A percentile compares a stretch with the other conserved stretches of the same genome.
phyloP scores from a whole-genome alignment of 352 stramenopile genomes.

The Pythium coloratum region DNA sequence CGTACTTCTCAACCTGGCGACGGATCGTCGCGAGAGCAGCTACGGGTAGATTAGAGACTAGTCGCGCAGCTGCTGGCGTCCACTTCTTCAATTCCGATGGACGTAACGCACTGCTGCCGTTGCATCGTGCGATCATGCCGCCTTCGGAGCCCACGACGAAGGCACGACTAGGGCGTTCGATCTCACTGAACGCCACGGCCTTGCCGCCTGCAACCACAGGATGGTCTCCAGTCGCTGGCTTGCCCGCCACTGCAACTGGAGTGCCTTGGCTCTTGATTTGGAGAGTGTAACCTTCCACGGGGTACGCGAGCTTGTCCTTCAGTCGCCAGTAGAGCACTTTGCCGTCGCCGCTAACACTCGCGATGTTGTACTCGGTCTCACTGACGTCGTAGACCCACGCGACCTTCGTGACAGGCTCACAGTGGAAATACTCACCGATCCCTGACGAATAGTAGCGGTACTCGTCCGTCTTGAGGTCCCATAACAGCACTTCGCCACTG shows the following conservation, averaged over 20 bases:
- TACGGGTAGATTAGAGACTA: slow-evolving; percentile 58
- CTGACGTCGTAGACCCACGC: slow-evolving; percentile 79
- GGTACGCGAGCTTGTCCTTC: slow-evolving; percentile 84
- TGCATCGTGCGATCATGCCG: slow-evolving; percentile 66
- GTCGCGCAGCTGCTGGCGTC: slow-evolving; percentile 58
- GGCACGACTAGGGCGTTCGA: slow-evolving; percentile 66
- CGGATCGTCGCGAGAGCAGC: slow-evolving; percentile 46
- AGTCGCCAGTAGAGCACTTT: slow-evolving; percentile 87
- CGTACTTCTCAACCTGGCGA: slow-evolving; percentile 68
- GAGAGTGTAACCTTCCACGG: slow-evolving; percentile 86
- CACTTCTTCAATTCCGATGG: slow-evolving; percentile 77
- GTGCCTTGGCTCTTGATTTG: slow-evolving; percentile 33
- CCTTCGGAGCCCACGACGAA: slow-evolving; percentile 80
- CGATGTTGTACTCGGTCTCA: slow-evolving; percentile 75
- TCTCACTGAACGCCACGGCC: slow-evolving; percentile 57
- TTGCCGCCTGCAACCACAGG: slow-evolving; percentile 57
- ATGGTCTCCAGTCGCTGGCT: background rate
- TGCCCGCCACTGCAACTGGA: background rate
- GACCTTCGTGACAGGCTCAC: slow-evolving; percentile 83
- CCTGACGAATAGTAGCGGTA: slow-evolving; percentile 67
- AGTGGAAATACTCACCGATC: slow-evolving; percentile 90
- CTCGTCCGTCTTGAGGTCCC: slow-evolving; percentile 70
- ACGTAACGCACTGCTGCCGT: slow-evolving; percentile 51
- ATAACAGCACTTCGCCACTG: slow-evolving; percentile 86
- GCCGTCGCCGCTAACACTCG: slow-evolving; percentile 80